Base-by-base conservation (phyloP, 768 basidiomycete species). In the Solioccasus polychromus region DNA sequence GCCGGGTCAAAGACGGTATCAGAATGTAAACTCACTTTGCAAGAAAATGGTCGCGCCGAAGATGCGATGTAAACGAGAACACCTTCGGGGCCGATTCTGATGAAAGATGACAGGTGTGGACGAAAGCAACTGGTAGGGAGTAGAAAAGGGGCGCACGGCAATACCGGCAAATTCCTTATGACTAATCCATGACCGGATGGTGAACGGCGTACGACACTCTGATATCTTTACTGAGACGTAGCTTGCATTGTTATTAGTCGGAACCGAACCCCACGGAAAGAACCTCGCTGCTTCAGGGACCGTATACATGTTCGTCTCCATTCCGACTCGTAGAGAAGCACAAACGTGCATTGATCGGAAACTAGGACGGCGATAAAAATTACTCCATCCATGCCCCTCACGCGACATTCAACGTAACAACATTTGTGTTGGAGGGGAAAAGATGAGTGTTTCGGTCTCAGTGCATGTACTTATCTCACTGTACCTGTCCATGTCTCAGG, bases 191-290 rank as follows among this genome's bases (percentile, higher is more conserved):
- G n/a, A n/a, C n/a, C n/a, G n/a, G n/a, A n/a, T n/a, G n/a, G n/a
- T n/a, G n/a, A n/a, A n/a, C n/a, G n/a, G n/a, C n/a, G n/a, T n/a
- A 68, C 75, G 28, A 90, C 92, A 1, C 72, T 94, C 32, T 75
- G 98, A n/a, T 75, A 96, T 36, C 67, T 99, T 44, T 99, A 97
- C 64, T 80, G 91, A 24, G 88, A 97, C 61, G 63, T 68, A 0
- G 91, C 92, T 3, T 93, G 92, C 58, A 91, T 98, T 15, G 77
- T 99, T 43, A 90, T 98, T 44, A 96, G 95, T 0, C 74, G 95
- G 42, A 94, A 97, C 63, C 96, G 98, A 71, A 97, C 96, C 55
- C 95, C 94, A 14, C 97, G 95, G 95, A 96, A 92, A 62, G 95
- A 99, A 95, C 56, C 76, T 94, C 39, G 50, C 61, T 5, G 74